Base-by-base conservation (phyloP, 805 yeast genomes). In the Deakozyma indianensis region DNA sequence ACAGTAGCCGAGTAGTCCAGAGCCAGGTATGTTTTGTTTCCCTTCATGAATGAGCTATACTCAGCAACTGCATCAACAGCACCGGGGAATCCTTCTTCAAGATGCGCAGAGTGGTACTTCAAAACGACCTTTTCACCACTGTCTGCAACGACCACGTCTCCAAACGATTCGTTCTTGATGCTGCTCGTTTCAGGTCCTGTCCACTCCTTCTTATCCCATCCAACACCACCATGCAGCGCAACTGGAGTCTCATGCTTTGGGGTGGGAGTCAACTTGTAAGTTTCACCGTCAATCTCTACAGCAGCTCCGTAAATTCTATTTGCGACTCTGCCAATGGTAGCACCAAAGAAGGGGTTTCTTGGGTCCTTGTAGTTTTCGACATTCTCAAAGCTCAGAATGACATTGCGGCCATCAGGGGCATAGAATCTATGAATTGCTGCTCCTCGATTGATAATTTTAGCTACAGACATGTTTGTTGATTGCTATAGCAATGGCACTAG, bases 281-380 rank as follows among this genome's bases (percentile, higher is more conserved):
- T 54, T 44, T 61, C 55, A 3, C 72, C 75, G 28, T 65, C 63
- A 21, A 77, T 48, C 14, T 50, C 44, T 50, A 75, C 66, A 43
- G 55, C 50, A 24, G 75, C 80, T 40, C 64, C 62, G 40, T 57
- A 56, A 43, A 79, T 70, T 47, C 85, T 67, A 58, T 79, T 80
- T 45, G 83, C 83, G 48, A 67, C 71, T 41, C 85, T 67, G 23
- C 86, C 86, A 35, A 78, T 70, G 18, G 81, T 73, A 23, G 83
- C 75, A 29, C 84, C 84, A 47, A 78, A 68, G 56, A 65, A 76
- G 18, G 77, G 75, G 53, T 73, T 70, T 25, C 64, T 56, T 18
- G 56, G 49, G 21, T 53, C 52, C 41, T 24, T 41, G 46, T 55
- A 56, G 48, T 56, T 55, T 27, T 45, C 55, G 23, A 24, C 24